These are phyloP conservation scores for Zygoascus bituminiphila DNA, from an alignment of 805 yeast genomes.

Conservation along the genomic window DNA sequence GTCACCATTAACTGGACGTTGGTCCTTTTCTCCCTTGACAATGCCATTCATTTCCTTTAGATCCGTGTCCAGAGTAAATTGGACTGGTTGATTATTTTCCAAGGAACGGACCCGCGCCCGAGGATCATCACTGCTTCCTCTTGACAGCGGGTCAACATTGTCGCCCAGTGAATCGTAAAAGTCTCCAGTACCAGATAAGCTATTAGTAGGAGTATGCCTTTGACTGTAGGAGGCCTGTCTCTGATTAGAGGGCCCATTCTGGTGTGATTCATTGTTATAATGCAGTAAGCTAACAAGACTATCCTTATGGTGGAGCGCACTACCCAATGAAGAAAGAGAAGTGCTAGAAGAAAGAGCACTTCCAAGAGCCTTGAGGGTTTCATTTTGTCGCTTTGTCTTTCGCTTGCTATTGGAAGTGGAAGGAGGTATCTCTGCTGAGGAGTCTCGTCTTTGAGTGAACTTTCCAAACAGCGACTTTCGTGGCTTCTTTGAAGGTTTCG, in stretches of 20 bases:
- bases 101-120: background rate
- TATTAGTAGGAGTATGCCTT: background rate
- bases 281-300: background rate
- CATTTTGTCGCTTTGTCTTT: background rate
- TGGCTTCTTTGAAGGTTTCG: slow-evolving; percentile 1
- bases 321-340: background rate
- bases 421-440: background rate
- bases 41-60: slow-evolving; percentile 46
- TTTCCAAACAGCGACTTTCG: slow-evolving; percentile 1
- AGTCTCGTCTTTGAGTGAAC: slow-evolving; percentile 1
- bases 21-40: slow-evolving; percentile 19
- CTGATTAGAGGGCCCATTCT: background rate
- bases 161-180: background rate
- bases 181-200: background rate
- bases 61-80: slow-evolving; percentile 35
- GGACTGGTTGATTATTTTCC: background rate
- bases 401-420: background rate
- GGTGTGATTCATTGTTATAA: background rate
- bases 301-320: background rate
- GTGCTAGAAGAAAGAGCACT: background rate
- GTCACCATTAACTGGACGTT: background rate
- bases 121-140: background rate
- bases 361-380: slow-evolving; percentile 1
- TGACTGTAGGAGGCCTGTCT: slow-evolving; percentile 1
- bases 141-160: background rate